These are phyloP conservation scores for Dioscorea alata DNA, from an alignment of 106 monocot species.

Conservation along the genomic window DNA sequence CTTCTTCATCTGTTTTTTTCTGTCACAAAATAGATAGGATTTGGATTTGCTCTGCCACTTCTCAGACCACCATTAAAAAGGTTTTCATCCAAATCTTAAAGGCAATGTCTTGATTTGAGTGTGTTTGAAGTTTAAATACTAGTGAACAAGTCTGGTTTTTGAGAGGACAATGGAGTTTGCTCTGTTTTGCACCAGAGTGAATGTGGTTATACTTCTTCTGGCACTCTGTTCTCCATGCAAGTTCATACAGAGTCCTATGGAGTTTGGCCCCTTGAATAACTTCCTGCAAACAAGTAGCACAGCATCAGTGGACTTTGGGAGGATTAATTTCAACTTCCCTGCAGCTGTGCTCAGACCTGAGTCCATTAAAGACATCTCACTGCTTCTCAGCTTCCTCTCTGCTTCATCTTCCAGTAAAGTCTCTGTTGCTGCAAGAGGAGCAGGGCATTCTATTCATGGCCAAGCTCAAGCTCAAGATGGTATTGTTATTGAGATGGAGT, in stretches of 20 bases:
- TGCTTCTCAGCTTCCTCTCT: conserved; percentile 57
- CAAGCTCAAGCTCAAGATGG: conserved; percentile 74
- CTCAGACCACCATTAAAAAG: not conserved
- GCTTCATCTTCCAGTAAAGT: conserved; percentile 37
- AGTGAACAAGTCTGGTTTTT: not conserved
- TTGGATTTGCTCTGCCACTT: not conserved
- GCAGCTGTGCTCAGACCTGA: conserved; percentile 67
- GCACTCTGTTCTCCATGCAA: conserved; percentile 65
- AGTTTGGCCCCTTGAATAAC: conserved; percentile 57
- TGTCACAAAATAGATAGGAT: not conserved
- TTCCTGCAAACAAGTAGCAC: conserved; percentile 40
- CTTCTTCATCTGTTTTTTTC: not conserved
- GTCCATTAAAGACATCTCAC: conserved; percentile 56
- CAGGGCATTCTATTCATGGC: conserved; percentile 77
- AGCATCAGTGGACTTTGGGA: conserved; percentile 62
- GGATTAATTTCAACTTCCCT: conserved; percentile 55
- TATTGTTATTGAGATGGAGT: conserved; percentile 79
- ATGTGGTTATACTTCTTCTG: conserved; percentile 45
- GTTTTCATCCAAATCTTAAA: not conserved
- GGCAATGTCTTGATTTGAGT: not conserved
- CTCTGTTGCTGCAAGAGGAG: conserved; percentile 68
- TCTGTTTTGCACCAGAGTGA: conserved; percentile 40
- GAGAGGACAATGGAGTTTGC: conserved; percentile 28
- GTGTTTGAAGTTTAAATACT: not conserved
- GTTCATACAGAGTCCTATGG: conserved; percentile 77